Conservation (phyloP, 2,329 filamentous ascomycete genomes). For the Paraphaeosphaeria sporulosa region DNA sequence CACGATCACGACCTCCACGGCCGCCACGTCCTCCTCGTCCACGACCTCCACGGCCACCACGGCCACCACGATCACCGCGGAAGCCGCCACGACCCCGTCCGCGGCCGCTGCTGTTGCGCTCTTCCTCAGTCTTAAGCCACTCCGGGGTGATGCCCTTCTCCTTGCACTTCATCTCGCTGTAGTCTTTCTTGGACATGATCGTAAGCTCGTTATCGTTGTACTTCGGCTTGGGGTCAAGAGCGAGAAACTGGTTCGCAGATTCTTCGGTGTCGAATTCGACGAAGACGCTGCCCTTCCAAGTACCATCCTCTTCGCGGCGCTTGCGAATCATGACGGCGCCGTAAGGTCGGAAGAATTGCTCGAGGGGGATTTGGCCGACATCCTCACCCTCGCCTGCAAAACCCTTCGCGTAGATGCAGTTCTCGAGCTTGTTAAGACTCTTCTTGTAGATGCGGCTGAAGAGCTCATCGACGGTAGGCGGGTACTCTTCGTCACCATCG, state of each 20-base stretch:
- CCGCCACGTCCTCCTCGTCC: slow-evolving; percentile 27
- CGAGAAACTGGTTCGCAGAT: slow-evolving; percentile 79
- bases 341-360: slow-evolving; percentile 85
- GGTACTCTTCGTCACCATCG: slow-evolving; percentile 40
- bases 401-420: slow-evolving; percentile 90
- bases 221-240: slow-evolving; percentile 78
- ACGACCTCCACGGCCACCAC: slow-evolving; percentile 40
- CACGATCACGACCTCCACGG: slow-evolving; percentile 29
- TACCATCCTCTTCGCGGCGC: slow-evolving; percentile 71
- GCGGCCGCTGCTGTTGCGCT: slow-evolving; percentile 5
- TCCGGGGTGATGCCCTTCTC: slow-evolving; percentile 56
- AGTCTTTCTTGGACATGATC: slow-evolving; percentile 88
- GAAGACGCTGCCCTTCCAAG: slow-evolving; percentile 97
- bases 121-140: slow-evolving; percentile 45
- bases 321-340: slow-evolving; percentile 85
- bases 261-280: slow-evolving; percentile 88
- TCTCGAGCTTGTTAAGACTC: slow-evolving; percentile 71
- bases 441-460: slow-evolving; percentile 60
- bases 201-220: slow-evolving; percentile 82
- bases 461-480: slow-evolving; percentile 48
- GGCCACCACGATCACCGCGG: slow-evolving; percentile 33
- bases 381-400: slow-evolving; percentile 86
- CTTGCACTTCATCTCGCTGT: slow-evolving; percentile 65
- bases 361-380: slow-evolving; percentile 90
- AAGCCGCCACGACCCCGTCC: slow-evolving; percentile 3